Evolutionary conservation across 2,329 filamentous ascomycete genomes (phyloP).

Genomic region (Aspergillus sp.): DNA sequence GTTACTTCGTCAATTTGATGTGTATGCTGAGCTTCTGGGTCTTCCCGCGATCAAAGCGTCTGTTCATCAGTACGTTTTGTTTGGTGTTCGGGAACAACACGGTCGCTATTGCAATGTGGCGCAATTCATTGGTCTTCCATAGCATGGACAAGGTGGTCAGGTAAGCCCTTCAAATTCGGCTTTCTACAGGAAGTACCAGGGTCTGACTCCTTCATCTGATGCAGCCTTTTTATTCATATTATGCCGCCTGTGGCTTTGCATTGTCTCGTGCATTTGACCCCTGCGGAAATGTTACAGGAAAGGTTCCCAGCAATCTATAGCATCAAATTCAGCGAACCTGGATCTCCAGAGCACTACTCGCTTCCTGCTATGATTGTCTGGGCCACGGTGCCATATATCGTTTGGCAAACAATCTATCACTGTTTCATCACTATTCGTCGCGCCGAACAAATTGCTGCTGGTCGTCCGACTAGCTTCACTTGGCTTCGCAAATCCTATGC

Average conservation of each 20-base stretch:
- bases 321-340: conserved; percentile 61
- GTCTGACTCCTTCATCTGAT: background rate
- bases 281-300: conserved; percentile 54
- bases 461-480: conserved; percentile 91
- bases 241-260: conserved; percentile 95
- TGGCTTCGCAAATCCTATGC: conserved; percentile 91
- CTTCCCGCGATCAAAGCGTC: conserved; percentile 79
- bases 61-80: conserved; percentile 89
- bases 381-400: conserved; percentile 83
- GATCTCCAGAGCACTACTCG: conserved; percentile 71
- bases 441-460: conserved; percentile 91
- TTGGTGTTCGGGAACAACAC: conserved; percentile 94
- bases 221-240: conserved; percentile 91
- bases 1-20: conserved; percentile 95
- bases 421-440: conserved; percentile 90
- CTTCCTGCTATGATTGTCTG: conserved; percentile 81
- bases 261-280: conserved; percentile 76
- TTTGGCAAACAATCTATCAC: conserved; percentile 93
- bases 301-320: conserved; percentile 79
- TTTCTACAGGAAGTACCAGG: no score
- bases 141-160: conserved; percentile 96
- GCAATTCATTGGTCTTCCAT: conserved; percentile 96
- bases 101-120: conserved; percentile 97
- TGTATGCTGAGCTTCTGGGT: conserved; percentile 76
- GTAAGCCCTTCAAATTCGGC: conserved; percentile 25